A percentile compares a stretch with the other conserved stretches of the same genome.
Evolutionary conservation across 192 early-diverging fungal species (phyloP).

Genomic region (Podila horticola): DNA sequence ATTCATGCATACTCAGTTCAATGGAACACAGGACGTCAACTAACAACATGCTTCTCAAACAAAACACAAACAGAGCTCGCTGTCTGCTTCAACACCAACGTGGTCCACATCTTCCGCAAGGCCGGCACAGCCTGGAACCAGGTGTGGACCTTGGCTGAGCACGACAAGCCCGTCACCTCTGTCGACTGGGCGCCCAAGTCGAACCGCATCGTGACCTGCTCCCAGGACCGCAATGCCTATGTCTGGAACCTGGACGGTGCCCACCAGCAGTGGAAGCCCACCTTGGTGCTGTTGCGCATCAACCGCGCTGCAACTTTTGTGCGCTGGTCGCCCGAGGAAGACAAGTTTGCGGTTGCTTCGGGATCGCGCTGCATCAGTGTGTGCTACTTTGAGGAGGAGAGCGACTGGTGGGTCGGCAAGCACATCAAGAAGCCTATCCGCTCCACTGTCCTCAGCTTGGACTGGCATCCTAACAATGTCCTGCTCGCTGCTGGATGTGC

Average conservation of each 20-base stretch:
- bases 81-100: constrained; percentile 88
- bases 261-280: constrained; percentile 82
- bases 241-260: constrained; percentile 88
- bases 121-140: constrained; percentile 68
- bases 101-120: constrained; percentile 89
- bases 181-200: constrained; percentile 96
- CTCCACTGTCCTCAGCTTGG: constrained; percentile 87
- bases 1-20: neutral
- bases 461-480: constrained; percentile 98
- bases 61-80: constrained; percentile 77
- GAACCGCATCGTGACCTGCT: constrained; percentile 96
- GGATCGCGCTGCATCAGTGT: constrained; percentile 92
- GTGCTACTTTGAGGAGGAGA: constrained; percentile 96
- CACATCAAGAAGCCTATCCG: constrained; percentile 95
- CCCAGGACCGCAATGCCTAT: constrained; percentile 98
- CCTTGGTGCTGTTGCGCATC: constrained; percentile 92
- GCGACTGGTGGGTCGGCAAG: constrained; percentile 97
- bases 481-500: constrained; percentile 90
- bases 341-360: constrained; percentile 98
- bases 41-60: neutral
- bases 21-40: neutral
- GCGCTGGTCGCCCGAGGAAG: constrained; percentile 92
- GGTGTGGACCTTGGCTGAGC: constrained; percentile 81
- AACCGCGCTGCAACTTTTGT: constrained; percentile 96
- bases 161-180: constrained; percentile 94